These are phyloP conservation scores for Lotmaria passim DNA, from an alignment of 208 protist genomes.

Conservation along the genomic window DNA sequence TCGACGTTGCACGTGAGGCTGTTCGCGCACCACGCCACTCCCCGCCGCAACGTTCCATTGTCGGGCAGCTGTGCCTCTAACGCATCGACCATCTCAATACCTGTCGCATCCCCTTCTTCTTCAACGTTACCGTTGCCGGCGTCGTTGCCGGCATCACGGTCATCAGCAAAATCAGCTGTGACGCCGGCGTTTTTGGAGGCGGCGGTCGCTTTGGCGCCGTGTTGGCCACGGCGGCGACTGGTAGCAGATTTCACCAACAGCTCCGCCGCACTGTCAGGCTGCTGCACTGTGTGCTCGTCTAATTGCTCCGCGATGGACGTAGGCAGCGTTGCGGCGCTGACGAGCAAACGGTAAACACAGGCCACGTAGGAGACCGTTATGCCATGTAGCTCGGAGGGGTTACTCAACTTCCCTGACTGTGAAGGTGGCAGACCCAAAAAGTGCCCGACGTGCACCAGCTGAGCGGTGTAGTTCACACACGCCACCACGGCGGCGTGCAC, in stretches of 20 bases:
- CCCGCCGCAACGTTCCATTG: conserved; percentile 32
- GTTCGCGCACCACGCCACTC: conserved; percentile 26
- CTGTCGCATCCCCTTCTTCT: conserved; percentile 4
- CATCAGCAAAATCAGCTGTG: too few relatives aligned
- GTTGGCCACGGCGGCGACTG: conserved; percentile 2
- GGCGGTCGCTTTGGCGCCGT: not conserved
- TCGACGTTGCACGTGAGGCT: conserved; percentile 32
- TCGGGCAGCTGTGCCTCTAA: conserved; percentile 35
- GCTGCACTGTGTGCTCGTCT: conserved; percentile 22
- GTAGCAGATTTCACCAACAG: conserved; percentile 20
- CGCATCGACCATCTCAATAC: not conserved
- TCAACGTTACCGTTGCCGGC: not conserved
- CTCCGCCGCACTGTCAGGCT: conserved; percentile 18
- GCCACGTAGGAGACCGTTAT: conserved; percentile 2
- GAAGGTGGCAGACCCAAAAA: not conserved
- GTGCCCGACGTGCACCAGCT: conserved; percentile 12
- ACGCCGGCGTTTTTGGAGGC: not conserved
- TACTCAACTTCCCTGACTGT: too few relatives aligned
- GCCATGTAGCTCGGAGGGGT: not conserved
- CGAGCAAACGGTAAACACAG: conserved; percentile 18
- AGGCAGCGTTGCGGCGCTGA: conserved; percentile 22
- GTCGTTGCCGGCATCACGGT: not conserved
- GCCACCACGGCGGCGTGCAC: conserved; percentile 30
- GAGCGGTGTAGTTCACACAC: conserved; percentile 20
- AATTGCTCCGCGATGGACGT: conserved; percentile 11